Percentiles rank a stretch among this genome's conserved stretches.
These are phyloP conservation scores for Colletotrichum lupini DNA, from an alignment of 2,329 filamentous ascomycete genomes.

Conservation along the genomic window DNA sequence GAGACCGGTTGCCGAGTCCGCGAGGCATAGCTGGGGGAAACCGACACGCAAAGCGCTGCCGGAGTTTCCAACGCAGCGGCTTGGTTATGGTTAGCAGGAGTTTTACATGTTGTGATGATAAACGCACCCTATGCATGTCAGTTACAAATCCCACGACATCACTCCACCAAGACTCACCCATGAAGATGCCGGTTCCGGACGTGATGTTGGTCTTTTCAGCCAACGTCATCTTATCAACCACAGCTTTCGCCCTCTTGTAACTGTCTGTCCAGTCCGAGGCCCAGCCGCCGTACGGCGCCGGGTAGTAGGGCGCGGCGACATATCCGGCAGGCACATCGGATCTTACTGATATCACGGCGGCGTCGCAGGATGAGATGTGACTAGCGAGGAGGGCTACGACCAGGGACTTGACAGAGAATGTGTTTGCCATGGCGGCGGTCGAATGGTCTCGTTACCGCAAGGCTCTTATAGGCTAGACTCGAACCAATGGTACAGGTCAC, in stretches of 20 bases:
- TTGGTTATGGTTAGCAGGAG: slow-evolving; percentile 38
- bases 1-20: slow-evolving; percentile 78
- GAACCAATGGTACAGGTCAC: neutral
- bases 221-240: slow-evolving; percentile 81
- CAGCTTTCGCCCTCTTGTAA: slow-evolving; percentile 74
- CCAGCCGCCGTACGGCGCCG: slow-evolving; percentile 79
- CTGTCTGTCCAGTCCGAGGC: slow-evolving; percentile 73
- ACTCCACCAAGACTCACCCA: slow-evolving; percentile 59
- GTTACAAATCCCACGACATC: neutral
- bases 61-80: slow-evolving; percentile 80
- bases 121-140: slow-evolving; percentile 40
- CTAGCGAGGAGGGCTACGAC: slow-evolving; percentile 24
- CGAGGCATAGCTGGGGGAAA: slow-evolving; percentile 77
- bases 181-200: slow-evolving; percentile 75
- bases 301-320: slow-evolving; percentile 74
- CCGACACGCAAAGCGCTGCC: slow-evolving; percentile 77
- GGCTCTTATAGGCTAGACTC: neutral
- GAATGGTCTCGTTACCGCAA: neutral
- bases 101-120: neutral
- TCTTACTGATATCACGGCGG: slow-evolving; percentile 19
- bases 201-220: slow-evolving; percentile 86
- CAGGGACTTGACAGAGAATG: slow-evolving; percentile 16
- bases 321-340: slow-evolving; percentile 41
- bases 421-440: slow-evolving; percentile 3
- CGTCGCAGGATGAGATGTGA: slow-evolving; percentile 14